phyloP scores from a whole-genome alignment of 768 basidiomycete genomes.

The Megacollybia marginata region DNA sequence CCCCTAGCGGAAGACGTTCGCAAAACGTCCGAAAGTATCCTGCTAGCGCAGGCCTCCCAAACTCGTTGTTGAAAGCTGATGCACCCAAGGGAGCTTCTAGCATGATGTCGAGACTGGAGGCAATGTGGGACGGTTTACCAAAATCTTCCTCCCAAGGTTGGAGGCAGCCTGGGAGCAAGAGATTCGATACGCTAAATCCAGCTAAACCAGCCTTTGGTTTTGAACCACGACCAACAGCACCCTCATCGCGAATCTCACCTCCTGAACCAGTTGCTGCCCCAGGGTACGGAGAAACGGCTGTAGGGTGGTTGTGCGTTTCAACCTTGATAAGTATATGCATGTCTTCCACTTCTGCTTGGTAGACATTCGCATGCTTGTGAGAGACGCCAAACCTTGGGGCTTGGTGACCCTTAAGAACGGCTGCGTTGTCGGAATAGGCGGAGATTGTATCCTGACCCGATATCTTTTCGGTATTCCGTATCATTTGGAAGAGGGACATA shows the following conservation, averaged over 20 bases:
- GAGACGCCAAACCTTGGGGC: constrained; percentile 70
- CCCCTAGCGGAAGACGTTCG: constrained; percentile 58
- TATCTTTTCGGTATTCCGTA: constrained; percentile 87
- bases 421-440: constrained; percentile 97
- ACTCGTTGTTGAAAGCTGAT: constrained; percentile 97
- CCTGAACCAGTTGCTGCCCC: constrained; percentile 99
- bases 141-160: constrained; percentile 98
- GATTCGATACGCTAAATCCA: constrained; percentile 91
- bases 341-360: constrained; percentile 53
- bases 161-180: constrained; percentile 82
- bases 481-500: constrained; percentile 90
- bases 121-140: constrained; percentile 85
- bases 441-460: constrained; percentile 78
- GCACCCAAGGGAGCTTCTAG: constrained; percentile 91
- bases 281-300: constrained; percentile 95
- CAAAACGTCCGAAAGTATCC: constrained; percentile 96
- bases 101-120: constrained; percentile 95
- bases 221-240: constrained; percentile 90
- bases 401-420: constrained; percentile 70
- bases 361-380: constrained; percentile 27
- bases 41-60: constrained; percentile 85
- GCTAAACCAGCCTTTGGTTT: constrained; percentile 92
- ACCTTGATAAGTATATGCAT: constrained; percentile 95
- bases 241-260: constrained; percentile 97
- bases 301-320: constrained; percentile 99